Conservation (phyloP, 495 filamentous ascomycete species). For the Aspergillus ellipticus region DNA sequence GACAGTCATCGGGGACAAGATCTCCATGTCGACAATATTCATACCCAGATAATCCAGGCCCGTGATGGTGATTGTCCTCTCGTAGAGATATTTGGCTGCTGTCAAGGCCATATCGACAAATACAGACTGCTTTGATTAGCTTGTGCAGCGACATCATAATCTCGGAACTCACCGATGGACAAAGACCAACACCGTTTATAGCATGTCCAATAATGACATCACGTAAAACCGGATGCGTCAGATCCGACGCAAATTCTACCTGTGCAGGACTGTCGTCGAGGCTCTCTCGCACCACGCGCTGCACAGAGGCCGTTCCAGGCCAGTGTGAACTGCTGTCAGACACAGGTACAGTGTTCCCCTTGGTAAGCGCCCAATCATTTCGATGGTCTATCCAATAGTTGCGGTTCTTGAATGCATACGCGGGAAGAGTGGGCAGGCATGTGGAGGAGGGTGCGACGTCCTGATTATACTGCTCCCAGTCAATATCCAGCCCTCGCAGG, state of each 20-base stretch:
- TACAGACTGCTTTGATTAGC: background rate
- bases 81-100: background rate
- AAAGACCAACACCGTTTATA: constrained; percentile 30
- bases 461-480: constrained; percentile 57
- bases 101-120: constrained; percentile 9
- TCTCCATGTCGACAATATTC: background rate
- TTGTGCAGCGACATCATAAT: background rate
- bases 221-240: constrained; percentile 24
- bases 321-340: background rate
- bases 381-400: constrained; percentile 30
- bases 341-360: constrained; percentile 19
- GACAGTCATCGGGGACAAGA: background rate
- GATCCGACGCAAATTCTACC: constrained; percentile 23
- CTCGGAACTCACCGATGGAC: constrained; percentile 24
- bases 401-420: constrained; percentile 15
- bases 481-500: constrained; percentile 52
- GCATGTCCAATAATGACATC: constrained; percentile 23
- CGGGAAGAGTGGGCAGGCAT: background rate
- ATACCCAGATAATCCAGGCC: background rate
- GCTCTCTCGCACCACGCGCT: constrained; percentile 21
- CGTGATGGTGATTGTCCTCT: background rate
- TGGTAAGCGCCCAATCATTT: constrained; percentile 28
- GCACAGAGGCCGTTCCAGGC: constrained; percentile 3
- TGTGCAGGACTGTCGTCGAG: constrained; percentile 9
- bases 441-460: background rate